Percentiles rank a stretch among this genome's conserved stretches.
Evolutionary conservation across 2,329 filamentous ascomycete genomes (phyloP).

Genomic region (Elsinoe arachidis): DNA sequence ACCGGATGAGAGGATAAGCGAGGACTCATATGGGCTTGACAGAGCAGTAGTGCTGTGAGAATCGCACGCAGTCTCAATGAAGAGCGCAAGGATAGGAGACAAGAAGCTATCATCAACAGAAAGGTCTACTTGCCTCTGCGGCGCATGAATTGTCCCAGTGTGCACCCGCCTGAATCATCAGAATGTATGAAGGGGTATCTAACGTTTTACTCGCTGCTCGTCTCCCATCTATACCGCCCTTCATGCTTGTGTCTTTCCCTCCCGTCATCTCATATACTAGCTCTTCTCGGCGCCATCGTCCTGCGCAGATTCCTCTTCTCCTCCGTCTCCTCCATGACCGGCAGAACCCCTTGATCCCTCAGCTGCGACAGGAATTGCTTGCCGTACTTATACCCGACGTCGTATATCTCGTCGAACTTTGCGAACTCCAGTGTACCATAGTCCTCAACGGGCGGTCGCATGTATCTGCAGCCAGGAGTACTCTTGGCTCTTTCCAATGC

Average conservation of each 20-base stretch:
- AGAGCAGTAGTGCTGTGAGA: too few relatives aligned
- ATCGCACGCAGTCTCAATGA: background rate
- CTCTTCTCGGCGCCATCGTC: conserved; percentile 44
- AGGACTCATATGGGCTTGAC: too few relatives aligned
- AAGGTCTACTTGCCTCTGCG: background rate
- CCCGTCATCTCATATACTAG: conserved; percentile 32
- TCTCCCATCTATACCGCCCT: background rate
- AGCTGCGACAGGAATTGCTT: conserved; percentile 69
- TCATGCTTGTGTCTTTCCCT: background rate
- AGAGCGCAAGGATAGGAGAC: background rate
- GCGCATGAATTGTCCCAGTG: too few relatives aligned
- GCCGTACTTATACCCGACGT: conserved; percentile 78
- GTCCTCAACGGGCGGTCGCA: conserved; percentile 86
- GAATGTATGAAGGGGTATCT: background rate
- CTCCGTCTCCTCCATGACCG: conserved; percentile 44
- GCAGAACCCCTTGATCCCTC: conserved; percentile 68
- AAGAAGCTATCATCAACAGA: background rate
- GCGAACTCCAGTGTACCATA: conserved; percentile 95
- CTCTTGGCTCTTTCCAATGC: conserved; percentile 88
- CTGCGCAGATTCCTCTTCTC: conserved; percentile 42
- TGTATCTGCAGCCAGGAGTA: conserved; percentile 85
- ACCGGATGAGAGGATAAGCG: too few relatives aligned
- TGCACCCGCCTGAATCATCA: too few relatives aligned
- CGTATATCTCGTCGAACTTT: conserved; percentile 95
- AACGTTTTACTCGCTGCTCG: background rate